These are phyloP conservation scores for Xenoacremonium recifei DNA, from an alignment of 2,329 filamentous ascomycete genomes.

Conservation along the genomic window DNA sequence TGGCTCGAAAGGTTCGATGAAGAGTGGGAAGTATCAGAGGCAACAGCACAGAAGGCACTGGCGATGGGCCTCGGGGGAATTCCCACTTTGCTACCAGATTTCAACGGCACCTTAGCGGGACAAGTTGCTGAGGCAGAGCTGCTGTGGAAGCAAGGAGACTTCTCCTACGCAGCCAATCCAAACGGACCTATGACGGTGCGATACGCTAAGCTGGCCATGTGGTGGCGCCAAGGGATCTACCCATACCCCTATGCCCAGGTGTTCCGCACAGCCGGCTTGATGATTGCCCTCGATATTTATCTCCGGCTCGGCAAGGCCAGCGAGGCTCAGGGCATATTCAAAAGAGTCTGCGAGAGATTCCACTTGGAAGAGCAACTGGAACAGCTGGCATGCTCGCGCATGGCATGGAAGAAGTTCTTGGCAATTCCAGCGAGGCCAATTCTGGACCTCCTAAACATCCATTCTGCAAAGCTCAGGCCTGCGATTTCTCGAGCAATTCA, in stretches of 20 bases:
- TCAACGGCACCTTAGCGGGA: neutral
- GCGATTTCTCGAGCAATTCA: constrained; percentile 1
- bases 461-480: constrained; percentile 4
- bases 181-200: constrained; percentile 4
- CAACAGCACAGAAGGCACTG: neutral
- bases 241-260: constrained; percentile 12
- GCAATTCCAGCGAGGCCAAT: neutral
- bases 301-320: neutral
- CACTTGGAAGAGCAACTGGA: neutral
- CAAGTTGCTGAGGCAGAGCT: neutral
- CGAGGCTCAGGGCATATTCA: neutral
- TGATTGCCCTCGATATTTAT: neutral
- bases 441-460: constrained; percentile 2
- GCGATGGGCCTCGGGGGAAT: neutral
- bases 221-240: constrained; percentile 16
- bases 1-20: neutral
- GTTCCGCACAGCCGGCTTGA: constrained; percentile 11
- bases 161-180: neutral
- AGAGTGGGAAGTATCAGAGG: neutral
- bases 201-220: constrained; percentile 11
- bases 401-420: neutral
- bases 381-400: neutral
- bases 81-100: neutral
- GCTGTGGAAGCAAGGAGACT: neutral
- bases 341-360: neutral